phyloP scores from a whole-genome alignment of 2,329 filamentous ascomycete species.

The Metarhizium humberi region DNA sequence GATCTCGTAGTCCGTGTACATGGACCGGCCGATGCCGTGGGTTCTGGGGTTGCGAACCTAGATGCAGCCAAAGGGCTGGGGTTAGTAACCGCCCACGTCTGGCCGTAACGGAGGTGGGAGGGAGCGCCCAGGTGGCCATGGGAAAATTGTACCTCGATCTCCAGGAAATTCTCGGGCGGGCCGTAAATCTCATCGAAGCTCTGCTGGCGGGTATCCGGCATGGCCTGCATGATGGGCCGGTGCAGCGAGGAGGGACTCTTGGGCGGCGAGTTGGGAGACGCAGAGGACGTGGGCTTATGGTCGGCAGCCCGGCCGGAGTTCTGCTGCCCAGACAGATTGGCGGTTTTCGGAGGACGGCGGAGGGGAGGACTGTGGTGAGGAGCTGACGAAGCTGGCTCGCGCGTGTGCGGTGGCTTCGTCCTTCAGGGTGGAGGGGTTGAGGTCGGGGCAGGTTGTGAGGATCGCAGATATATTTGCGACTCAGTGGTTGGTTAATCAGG shows the following conservation, averaged over 20 bases:
- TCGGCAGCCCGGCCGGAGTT: slow-evolving; percentile 22
- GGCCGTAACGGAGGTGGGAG: background rate
- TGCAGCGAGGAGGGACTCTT: slow-evolving; percentile 26
- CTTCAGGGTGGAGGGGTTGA: background rate
- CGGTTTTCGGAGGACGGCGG: slow-evolving; percentile 12
- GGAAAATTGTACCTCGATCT: slow-evolving; percentile 66
- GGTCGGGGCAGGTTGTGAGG: background rate
- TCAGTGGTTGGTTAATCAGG: background rate
- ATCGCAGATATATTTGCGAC: background rate
- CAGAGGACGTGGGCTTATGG: slow-evolving; percentile 7
- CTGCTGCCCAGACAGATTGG: slow-evolving; percentile 34
- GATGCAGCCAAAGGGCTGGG: background rate
- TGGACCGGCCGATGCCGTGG: slow-evolving; percentile 85
- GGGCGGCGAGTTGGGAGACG: slow-evolving; percentile 14
- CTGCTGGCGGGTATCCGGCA: slow-evolving; percentile 73
- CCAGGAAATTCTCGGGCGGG: slow-evolving; percentile 95
- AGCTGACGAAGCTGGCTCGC: background rate
- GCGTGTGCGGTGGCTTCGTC: background rate
- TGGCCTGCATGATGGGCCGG: slow-evolving; percentile 52
- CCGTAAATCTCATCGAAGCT: slow-evolving; percentile 99
- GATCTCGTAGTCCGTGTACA: slow-evolving; percentile 99
- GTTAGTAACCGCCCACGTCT: background rate
- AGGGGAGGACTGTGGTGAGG: background rate
- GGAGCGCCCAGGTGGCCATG: background rate
- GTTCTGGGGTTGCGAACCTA: slow-evolving; percentile 90